These are phyloP conservation scores for Fragaria vesca DNA, from an alignment of 306 rosid species.

Conservation along the genomic window DNA sequence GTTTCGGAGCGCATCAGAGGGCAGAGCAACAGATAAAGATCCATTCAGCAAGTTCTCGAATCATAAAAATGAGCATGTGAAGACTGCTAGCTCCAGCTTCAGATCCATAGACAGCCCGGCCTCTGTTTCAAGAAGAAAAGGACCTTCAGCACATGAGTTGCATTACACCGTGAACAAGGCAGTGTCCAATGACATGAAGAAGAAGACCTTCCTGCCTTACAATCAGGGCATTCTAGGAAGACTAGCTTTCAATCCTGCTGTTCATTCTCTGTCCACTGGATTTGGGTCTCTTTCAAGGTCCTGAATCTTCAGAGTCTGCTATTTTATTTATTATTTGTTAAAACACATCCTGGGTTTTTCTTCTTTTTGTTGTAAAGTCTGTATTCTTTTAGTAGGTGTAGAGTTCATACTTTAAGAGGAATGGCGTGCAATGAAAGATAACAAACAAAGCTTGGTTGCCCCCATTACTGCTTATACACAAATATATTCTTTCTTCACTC, in stretches of 20 bases:
- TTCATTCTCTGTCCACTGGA: slow-evolving; percentile 44
- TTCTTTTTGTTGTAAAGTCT: slow-evolving; percentile 12
- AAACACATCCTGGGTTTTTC: background rate
- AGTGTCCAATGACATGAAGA: slow-evolving; percentile 68
- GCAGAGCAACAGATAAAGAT: slow-evolving; percentile 64
- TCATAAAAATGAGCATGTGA: slow-evolving; percentile 37
- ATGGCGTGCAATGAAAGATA: slow-evolving; percentile 13
- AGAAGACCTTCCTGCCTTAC: slow-evolving; percentile 86
- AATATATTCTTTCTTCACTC: slow-evolving; percentile 3
- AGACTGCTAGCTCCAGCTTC: slow-evolving; percentile 53
- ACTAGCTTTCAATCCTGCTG: slow-evolving; percentile 51
- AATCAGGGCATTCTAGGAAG: slow-evolving; percentile 81
- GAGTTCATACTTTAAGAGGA: slow-evolving; percentile 16
- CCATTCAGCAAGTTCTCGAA: slow-evolving; percentile 50
- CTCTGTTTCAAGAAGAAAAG: slow-evolving; percentile 34
- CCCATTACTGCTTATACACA: background rate
- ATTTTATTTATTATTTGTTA: background rate
- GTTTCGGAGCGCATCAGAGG: slow-evolving; percentile 92
- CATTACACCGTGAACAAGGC: slow-evolving; percentile 74
- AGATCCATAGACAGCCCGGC: slow-evolving; percentile 32
- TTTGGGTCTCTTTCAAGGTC: slow-evolving; percentile 43
- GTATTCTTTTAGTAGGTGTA: background rate
- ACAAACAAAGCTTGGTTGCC: slow-evolving; percentile 6
- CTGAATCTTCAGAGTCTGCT: slow-evolving; percentile 9
- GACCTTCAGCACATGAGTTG: slow-evolving; percentile 64